phyloP scores from a whole-genome alignment of 2,329 filamentous ascomycete genomes.

The Colletotrichum trifolii region DNA sequence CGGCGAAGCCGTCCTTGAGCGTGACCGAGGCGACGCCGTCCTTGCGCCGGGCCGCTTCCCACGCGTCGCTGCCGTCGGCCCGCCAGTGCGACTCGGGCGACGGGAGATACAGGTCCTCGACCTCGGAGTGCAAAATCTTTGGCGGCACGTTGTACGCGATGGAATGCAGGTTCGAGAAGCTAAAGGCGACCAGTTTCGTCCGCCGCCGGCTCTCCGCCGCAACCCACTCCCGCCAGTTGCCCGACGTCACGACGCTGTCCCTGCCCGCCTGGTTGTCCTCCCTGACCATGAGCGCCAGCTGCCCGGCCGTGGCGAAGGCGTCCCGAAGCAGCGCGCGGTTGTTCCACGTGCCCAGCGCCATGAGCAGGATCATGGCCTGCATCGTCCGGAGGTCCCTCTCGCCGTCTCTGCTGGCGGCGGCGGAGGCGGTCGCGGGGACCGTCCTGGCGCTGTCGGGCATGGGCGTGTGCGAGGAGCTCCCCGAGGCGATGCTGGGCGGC shows the following conservation, averaged over 20 bases:
- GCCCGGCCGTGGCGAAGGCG: slow-evolving; percentile 50
- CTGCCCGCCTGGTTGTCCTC: slow-evolving; percentile 8
- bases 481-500: too few relatives aligned
- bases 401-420: too few relatives aligned
- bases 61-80: slow-evolving; percentile 56
- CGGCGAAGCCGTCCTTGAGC: slow-evolving; percentile 19
- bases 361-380: too few relatives aligned
- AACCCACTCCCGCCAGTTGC: slow-evolving; percentile 56
- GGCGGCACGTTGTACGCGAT: slow-evolving; percentile 72
- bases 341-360: too few relatives aligned
- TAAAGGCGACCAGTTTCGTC: slow-evolving; percentile 57
- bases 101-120: slow-evolving; percentile 58
- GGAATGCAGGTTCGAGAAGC: slow-evolving; percentile 68
- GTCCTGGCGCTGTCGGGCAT: too few relatives aligned
- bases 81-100: too few relatives aligned
- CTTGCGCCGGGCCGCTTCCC: slow-evolving; percentile 59
- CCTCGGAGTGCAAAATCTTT: slow-evolving; percentile 64
- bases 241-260: slow-evolving; percentile 48
- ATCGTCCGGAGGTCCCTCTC: too few relatives aligned
- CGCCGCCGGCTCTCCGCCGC: slow-evolving; percentile 36
- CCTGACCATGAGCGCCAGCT: slow-evolving; percentile 55
- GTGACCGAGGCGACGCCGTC: slow-evolving; percentile 56
- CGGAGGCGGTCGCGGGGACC: too few relatives aligned
- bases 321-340: too few relatives aligned
- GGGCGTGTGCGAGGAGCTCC: too few relatives aligned